Base-by-base conservation (phyloP, 2,329 filamentous ascomycete species). In the Calonectria hawksworthii region DNA sequence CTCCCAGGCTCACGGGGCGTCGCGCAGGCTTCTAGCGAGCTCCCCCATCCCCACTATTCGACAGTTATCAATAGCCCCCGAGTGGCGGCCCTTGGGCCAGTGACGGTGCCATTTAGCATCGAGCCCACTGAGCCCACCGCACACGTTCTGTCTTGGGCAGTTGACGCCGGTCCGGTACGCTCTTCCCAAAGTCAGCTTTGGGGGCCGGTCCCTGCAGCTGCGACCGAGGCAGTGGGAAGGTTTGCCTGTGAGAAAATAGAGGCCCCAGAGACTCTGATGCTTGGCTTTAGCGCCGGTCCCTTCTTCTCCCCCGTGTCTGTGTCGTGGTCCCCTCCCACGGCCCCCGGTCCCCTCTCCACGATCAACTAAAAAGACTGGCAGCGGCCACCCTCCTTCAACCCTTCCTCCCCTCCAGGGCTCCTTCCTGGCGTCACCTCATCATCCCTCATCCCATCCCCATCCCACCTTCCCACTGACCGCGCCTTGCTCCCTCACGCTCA, bases 151-250 rank as follows among this genome's bases (percentile, higher is more conserved):
- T 67, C 63, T 64, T 73, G 54, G 66, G 66, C 71, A 64, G 47
- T 64, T 64, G 73, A 75, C 74, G 70, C 78, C 76, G 79, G 76
- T 75, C 79, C 78, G 77, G 78, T 74, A 77, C 77, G 77, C 75
- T 63, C 63, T 44, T 44, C 38, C 47, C 38, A 30, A 64, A 72
- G 75, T 69, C 75, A 52, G 36, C 34, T 36, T 36, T 63, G 36
- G 28, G 66, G 56, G 73, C 76, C 77, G 77, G 79, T 80, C 79
- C 79, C 79, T 81, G 79, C 79, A 81, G 79, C 78, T 72, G 68
- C 70, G 26, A 23, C 32, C 41, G 59, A 68, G 61, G 61, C 34
- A 30, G 50, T 32, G 66, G 66, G 66, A 44, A 52, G 66, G 61
- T 44, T 64, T 64, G 36, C 61, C 38, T 64, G 61, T 64, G 61